These are phyloP conservation scores for Cadophora malorum DNA, from an alignment of 2,329 filamentous ascomycete species.

Conservation along the genomic window DNA sequence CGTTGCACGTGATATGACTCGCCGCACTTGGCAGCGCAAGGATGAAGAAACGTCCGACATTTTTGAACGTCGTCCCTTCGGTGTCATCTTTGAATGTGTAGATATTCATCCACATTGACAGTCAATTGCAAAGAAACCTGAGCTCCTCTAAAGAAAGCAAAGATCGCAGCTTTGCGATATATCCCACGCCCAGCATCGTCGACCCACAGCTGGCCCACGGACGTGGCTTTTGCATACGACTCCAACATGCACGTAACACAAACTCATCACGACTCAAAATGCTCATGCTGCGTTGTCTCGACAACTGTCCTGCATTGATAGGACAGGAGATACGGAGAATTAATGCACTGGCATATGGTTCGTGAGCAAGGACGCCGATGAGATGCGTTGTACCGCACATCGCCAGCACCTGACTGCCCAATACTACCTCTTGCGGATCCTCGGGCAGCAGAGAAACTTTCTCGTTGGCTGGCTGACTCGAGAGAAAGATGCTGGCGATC, in stretches of 20 bases:
- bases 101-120: neutral
- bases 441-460: conserved; percentile 18
- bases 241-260: conserved; percentile 15
- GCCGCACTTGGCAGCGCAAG: neutral
- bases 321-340: conserved; percentile 21
- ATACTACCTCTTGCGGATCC: conserved; percentile 23
- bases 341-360: conserved; percentile 30
- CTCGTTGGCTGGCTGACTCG: conserved; percentile 21
- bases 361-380: conserved; percentile 8
- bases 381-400: conserved; percentile 26
- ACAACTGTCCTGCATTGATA: conserved; percentile 31
- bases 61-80: neutral
- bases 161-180: conserved; percentile 11
- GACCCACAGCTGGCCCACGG: conserved; percentile 11
- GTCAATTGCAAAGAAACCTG: neutral
- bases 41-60: neutral
- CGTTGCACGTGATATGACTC: conserved; percentile 1
- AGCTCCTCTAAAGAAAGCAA: neutral
- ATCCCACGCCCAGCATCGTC: conserved; percentile 9
- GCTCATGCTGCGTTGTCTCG: conserved; percentile 28
- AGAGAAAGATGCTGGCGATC: conserved; percentile 8
- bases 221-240: conserved; percentile 11
- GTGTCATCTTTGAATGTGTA: neutral
- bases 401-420: conserved; percentile 25
- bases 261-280: conserved; percentile 3